Conservation (phyloP, 805 yeast species). For the Candida pseudofarinosa region DNA sequence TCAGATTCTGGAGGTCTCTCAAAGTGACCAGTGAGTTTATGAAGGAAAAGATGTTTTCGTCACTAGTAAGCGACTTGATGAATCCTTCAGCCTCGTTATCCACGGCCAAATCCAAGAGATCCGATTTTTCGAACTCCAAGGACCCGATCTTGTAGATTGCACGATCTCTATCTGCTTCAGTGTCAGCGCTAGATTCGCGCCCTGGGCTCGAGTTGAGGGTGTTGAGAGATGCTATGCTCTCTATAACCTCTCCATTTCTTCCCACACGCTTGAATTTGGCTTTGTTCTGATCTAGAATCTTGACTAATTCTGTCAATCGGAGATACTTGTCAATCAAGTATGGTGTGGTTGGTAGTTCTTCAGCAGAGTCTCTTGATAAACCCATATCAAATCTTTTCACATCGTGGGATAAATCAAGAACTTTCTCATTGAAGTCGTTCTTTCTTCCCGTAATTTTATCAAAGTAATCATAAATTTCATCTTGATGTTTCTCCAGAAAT, state of each 20-base stretch:
- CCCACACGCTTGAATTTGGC: background rate
- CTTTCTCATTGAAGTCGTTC: conserved; percentile 59
- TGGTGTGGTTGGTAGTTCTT: conserved; percentile 65
- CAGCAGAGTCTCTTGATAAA: conserved; percentile 47
- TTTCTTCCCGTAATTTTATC: conserved; percentile 68
- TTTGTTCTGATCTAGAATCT: conserved; percentile 31
- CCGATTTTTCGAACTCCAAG: conserved; percentile 48
- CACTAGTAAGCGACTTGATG: conserved; percentile 37
- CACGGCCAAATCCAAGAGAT: conserved; percentile 37
- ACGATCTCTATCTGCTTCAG: conserved; percentile 20
- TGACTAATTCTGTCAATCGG: conserved; percentile 55
- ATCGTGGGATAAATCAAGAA: conserved; percentile 52
- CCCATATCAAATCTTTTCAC: conserved; percentile 55
- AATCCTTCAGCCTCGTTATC: conserved; percentile 55
- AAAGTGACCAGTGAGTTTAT: conserved; percentile 40
- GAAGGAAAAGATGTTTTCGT: conserved; percentile 34
- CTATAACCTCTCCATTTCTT: background rate
- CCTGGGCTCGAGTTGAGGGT: background rate
- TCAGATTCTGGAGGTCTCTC: conserved; percentile 39
- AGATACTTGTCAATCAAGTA: conserved; percentile 63
- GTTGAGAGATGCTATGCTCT: background rate
- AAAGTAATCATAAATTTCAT: conserved; percentile 63
- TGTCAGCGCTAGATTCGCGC: conserved; percentile 13
- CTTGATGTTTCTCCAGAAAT: conserved; percentile 56
- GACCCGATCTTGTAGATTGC: conserved; percentile 44